These are phyloP conservation scores for Penicillium sp. DNA, from an alignment of 2,329 filamentous ascomycete genomes.

Conservation along the genomic window DNA sequence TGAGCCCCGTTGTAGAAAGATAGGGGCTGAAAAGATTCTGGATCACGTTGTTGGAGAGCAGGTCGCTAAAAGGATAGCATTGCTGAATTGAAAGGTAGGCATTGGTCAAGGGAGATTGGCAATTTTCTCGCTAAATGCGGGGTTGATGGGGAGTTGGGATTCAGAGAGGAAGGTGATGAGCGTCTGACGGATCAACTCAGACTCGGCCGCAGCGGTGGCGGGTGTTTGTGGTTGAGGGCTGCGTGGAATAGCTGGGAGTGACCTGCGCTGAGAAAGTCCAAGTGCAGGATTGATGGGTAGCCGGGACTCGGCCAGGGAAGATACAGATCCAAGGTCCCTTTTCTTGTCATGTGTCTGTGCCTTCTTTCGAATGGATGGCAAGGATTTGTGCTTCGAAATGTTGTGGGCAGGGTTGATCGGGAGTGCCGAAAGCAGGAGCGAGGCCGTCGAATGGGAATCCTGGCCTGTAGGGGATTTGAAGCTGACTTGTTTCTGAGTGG, in stretches of 20 bases:
- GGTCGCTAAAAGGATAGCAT: not conserved
- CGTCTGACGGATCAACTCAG: not conserved
- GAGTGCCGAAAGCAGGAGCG: constrained; percentile 13
- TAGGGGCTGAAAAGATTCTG: constrained; percentile 22
- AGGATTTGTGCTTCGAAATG: constrained; percentile 8
- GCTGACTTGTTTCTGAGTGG: not conserved
- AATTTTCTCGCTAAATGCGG: constrained; percentile 25
- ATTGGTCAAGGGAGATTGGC: constrained; percentile 4
- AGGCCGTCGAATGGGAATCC: constrained; percentile 6
- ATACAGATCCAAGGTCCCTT: not conserved
- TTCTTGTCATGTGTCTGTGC: not conserved
- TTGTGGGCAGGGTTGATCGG: constrained; percentile 18
- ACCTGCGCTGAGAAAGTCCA: constrained; percentile 10
- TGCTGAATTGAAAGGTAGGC: constrained; percentile 4
- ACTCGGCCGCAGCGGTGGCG: not conserved
- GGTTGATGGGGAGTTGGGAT: constrained; percentile 34
- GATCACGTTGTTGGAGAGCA: constrained; percentile 14
- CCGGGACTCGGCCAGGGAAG: constrained; percentile 8
- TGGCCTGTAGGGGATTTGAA: constrained; percentile 3
- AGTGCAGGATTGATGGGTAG: constrained; percentile 13
- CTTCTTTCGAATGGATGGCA: constrained; percentile 6
- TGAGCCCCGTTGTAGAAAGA: constrained; percentile 16
- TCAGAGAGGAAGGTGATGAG: constrained; percentile 13
- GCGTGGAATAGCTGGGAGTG: constrained; percentile 12
- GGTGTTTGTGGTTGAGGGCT: constrained; percentile 1